Conservation (phyloP, 2,329 filamentous ascomycete genomes). For the Cladosporium cucumerinum region DNA sequence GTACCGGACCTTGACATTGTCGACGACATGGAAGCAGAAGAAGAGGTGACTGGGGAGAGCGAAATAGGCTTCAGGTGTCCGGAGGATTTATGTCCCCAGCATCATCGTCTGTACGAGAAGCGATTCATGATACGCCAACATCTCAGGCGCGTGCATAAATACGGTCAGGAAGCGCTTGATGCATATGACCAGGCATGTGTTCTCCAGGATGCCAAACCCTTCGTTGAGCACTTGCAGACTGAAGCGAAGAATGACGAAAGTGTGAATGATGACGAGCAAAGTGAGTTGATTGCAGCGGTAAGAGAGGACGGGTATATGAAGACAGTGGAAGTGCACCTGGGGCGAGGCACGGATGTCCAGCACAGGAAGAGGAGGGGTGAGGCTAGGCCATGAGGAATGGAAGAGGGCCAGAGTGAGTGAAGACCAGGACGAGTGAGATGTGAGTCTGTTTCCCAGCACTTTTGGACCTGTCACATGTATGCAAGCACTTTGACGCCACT, state of each 20-base stretch:
- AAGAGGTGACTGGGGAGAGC: neutral
- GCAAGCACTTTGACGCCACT: neutral
- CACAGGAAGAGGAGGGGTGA: slow-evolving; percentile 26
- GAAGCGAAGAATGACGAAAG: neutral
- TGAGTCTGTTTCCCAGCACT: neutral
- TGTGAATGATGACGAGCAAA: neutral
- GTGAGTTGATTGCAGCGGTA: neutral
- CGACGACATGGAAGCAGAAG: neutral
- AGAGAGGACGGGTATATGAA: slow-evolving; percentile 34
- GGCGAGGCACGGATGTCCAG: slow-evolving; percentile 22
- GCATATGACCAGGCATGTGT: slow-evolving; percentile 1
- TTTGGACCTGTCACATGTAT: slow-evolving; percentile 2
- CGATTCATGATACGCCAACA: slow-evolving; percentile 34
- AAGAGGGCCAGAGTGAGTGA: neutral
- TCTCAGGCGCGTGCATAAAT: slow-evolving; percentile 30
- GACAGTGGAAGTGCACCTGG: slow-evolving; percentile 36
- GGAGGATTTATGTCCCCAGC: slow-evolving; percentile 26
- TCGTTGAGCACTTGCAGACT: neutral
- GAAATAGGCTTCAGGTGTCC: slow-evolving; percentile 25
- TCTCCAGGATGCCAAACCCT: slow-evolving; percentile 7
- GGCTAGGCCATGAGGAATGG: slow-evolving; percentile 25
- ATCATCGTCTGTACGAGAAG: slow-evolving; percentile 25
- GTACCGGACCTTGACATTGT: slow-evolving; percentile 28
- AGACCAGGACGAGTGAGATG: neutral
- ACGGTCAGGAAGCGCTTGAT: slow-evolving; percentile 17